phyloP scores from a whole-genome alignment of 352 stramenopile species.

The Phytophthora cactorum region DNA sequence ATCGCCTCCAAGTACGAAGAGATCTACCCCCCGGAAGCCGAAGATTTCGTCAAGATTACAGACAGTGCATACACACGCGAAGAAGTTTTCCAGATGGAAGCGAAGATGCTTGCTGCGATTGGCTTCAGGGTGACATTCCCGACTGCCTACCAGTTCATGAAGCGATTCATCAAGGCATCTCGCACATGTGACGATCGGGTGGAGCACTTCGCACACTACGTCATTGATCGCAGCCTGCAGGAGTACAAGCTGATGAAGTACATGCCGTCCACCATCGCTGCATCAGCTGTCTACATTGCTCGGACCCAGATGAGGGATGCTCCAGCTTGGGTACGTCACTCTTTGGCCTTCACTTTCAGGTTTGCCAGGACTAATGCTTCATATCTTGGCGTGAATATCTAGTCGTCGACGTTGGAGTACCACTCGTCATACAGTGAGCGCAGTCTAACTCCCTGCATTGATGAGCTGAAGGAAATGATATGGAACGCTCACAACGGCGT shows the following conservation, averaged over 20 bases:
- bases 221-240: slow-evolving; percentile 98
- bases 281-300: slow-evolving; percentile 97
- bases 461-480: slow-evolving; percentile 84
- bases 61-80: slow-evolving; percentile 94
- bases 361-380: neutral
- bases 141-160: slow-evolving; percentile 87
- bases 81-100: slow-evolving; percentile 86
- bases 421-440: slow-evolving; percentile 82
- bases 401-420: slow-evolving; percentile 77
- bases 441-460: slow-evolving; percentile 61
- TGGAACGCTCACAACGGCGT: slow-evolving; percentile 75
- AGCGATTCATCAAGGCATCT: slow-evolving; percentile 87
- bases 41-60: slow-evolving; percentile 97
- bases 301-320: slow-evolving; percentile 78
- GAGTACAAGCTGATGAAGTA: slow-evolving; percentile 99
- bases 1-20: slow-evolving; percentile 99
- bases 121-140: slow-evolving; percentile 85
- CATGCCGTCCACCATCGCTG: slow-evolving; percentile 96
- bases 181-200: slow-evolving; percentile 75
- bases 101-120: slow-evolving; percentile 72
- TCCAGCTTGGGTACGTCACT: slow-evolving; percentile 73
- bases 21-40: slow-evolving; percentile 94
- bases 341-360: slow-evolving; percentile 4
- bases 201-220: slow-evolving; percentile 95
- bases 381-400: neutral